Base-by-base conservation (phyloP, 2,329 filamentous ascomycete genomes). In the Diaporthe citri region DNA sequence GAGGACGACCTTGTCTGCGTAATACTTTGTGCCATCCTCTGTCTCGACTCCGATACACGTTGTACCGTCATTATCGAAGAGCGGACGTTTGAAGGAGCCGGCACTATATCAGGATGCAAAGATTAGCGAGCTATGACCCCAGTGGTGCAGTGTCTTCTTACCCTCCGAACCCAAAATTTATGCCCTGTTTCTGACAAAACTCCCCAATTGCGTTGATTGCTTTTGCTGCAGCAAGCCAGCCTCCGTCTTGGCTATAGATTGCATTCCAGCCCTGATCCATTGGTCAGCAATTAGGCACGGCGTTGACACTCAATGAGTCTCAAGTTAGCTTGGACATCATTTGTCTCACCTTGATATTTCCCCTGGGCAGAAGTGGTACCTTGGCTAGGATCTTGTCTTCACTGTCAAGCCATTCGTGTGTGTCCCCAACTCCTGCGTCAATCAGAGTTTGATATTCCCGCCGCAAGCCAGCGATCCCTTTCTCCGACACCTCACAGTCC, bases 211-310 rank as follows among this genome's bases (percentile, higher is more conserved):
- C 85, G 71, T 86, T 84, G 79, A 87, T 87, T 25, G 86, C 86
- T 77, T 87, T 86, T 8, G 83, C 84, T 28, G 86, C 86, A 31
- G 86, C 86, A 22, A 87, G 80, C 86, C 86, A 88, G 60, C 86
- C 86, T 34, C 86, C 86, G 71, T 87, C 85, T 5, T 78, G 69
- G 72, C 83, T 85, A 69, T 80, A 86, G 25, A 87, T 80, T 12
- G 83, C 86, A 78, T 87, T 87, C 86, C 86, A 88, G 4, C 85
- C 86, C 80, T 83, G 69, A 28, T 13, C 4, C 43, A 36, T 36
- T 13, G 0, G 20, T 62, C 31, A 74, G 56, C 15, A 20, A 57
- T 8, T 55, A 4, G n/a, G 36, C n/a, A 77, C 12, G 75, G 72
- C 36, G 31, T 31, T 36, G 22, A 5, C 13, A 60, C n/a, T 20